Percentiles rank a stretch among this genome's conserved stretches.
These are phyloP conservation scores for Raddia distichophylla DNA, from an alignment of 176 grass and related monocot species.

Conservation along the genomic window DNA sequence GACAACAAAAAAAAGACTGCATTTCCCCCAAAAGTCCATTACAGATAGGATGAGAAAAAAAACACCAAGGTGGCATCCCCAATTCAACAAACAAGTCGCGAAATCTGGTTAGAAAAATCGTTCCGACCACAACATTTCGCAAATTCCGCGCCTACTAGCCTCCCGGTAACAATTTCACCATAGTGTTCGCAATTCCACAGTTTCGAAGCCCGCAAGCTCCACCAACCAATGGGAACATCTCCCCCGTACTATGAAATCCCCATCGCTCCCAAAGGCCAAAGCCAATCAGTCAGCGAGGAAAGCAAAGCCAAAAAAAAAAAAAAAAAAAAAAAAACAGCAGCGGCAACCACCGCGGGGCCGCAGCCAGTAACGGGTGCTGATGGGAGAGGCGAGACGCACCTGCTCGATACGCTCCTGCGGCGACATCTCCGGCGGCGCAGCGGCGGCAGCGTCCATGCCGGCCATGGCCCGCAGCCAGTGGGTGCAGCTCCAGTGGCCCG, in stretches of 20 bases:
- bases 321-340: too few species aligned
- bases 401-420: slow-evolving; percentile 52
- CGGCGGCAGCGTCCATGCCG: slow-evolving; percentile 59
- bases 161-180: not conserved
- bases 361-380: not conserved
- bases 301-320: too few species aligned
- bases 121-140: not conserved
- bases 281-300: not conserved
- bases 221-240: not conserved
- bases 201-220: not conserved
- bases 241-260: not conserved
- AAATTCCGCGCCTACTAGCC: not conserved
- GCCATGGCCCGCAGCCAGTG: slow-evolving; percentile 92
- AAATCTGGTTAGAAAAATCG: too few species aligned
- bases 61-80: not conserved
- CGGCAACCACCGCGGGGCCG: not conserved
- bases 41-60: not conserved
- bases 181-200: not conserved
- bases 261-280: not conserved
- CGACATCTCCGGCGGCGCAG: slow-evolving; percentile 46
- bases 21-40: not conserved
- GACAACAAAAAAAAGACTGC: not conserved
- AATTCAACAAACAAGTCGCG: not conserved
- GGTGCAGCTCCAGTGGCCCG: slow-evolving; percentile 83
- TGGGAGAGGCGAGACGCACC: not conserved